A percentile compares a stretch with the other conserved stretches of the same genome.
Conservation (phyloP, 202 grass and related monocot genomes). For the Miscanthus sacchariflorus region DNA sequence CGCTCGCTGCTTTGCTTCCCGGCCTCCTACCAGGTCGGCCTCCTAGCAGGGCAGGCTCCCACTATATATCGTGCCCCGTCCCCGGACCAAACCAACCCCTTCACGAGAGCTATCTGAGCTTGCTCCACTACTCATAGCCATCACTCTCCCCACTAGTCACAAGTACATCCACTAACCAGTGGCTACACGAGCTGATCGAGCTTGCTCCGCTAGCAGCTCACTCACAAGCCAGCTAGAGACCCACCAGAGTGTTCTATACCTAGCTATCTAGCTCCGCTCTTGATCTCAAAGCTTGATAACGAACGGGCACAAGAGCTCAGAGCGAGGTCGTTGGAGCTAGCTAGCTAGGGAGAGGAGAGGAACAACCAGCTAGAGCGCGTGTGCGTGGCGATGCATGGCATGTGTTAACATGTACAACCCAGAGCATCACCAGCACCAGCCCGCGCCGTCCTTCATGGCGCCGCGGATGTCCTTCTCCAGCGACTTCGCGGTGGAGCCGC, state of each 20-base stretch:
- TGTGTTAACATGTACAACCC: constrained; percentile 88
- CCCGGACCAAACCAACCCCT: constrained; percentile 24
- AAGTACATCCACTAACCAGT: constrained; percentile 25
- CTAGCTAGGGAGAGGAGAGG: no score
- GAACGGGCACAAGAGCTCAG: background rate
- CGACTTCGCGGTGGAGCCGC: constrained; percentile 87
- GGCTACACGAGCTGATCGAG: background rate
- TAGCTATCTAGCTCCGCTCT: background rate
- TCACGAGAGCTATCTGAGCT: background rate
- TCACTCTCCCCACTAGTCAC: background rate
- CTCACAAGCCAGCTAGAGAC: background rate
- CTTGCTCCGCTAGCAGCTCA: background rate
- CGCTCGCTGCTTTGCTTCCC: background rate
- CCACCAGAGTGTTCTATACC: background rate
- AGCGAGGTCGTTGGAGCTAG: background rate
- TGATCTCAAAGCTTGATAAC: background rate
- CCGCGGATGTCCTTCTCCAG: constrained; percentile 95
- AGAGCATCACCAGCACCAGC: constrained; percentile 65
- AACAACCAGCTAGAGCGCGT: background rate
- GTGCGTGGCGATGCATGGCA: constrained; percentile 72
- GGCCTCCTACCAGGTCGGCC: background rate
- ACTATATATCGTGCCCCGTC: constrained; percentile 49
- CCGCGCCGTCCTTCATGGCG: constrained; percentile 61
- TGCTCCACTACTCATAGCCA: constrained; percentile 24
- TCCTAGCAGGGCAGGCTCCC: background rate